A percentile compares a stretch with the other conserved stretches of the same genome.
Evolutionary conservation across 1,284 basidiomycete genomes (phyloP).

Genomic region (Trichosporon sp.): DNA sequence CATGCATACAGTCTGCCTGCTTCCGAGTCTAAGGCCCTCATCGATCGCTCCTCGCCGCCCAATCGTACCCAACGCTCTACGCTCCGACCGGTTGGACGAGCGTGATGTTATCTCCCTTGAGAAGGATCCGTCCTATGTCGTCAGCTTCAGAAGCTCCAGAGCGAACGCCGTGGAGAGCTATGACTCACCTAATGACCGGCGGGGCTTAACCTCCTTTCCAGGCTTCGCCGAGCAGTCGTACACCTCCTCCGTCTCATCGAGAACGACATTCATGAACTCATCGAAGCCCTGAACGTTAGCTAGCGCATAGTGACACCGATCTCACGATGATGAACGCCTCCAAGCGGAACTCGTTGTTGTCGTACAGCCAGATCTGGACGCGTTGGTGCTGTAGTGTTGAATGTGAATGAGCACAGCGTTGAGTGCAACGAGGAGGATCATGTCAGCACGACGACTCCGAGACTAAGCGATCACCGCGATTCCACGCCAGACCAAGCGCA

Average conservation of each 20-base stretch:
- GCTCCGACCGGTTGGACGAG: constrained; percentile 64
- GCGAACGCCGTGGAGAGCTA: not conserved
- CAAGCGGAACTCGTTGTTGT: constrained; percentile 93
- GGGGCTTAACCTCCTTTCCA: constrained; percentile 64
- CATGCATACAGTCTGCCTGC: constrained; percentile 3
- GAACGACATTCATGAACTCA: constrained; percentile 98
- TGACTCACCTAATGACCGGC: constrained; percentile 39
- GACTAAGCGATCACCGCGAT: too few species aligned
- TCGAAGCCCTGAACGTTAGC: constrained; percentile 75
- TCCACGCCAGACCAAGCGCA: too few species aligned
- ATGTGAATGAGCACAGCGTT: not conserved
- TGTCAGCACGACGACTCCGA: not conserved
- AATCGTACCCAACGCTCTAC: constrained; percentile 1
- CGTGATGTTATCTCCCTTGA: constrained; percentile 96
- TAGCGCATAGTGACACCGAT: constrained; percentile 5
- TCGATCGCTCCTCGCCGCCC: not conserved
- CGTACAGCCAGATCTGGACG: constrained; percentile 93
- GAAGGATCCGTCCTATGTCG: constrained; percentile 71
- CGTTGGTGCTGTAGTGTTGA: constrained; percentile 60
- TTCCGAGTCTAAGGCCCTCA: not conserved
- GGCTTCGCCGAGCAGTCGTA: constrained; percentile 82
- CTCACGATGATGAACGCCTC: constrained; percentile 94
- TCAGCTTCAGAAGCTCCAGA: not conserved
- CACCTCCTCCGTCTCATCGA: constrained; percentile 93
- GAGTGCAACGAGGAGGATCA: not conserved